Conservation (phyloP, 2,329 filamentous ascomycete species). For the Didymella pomorum region DNA sequence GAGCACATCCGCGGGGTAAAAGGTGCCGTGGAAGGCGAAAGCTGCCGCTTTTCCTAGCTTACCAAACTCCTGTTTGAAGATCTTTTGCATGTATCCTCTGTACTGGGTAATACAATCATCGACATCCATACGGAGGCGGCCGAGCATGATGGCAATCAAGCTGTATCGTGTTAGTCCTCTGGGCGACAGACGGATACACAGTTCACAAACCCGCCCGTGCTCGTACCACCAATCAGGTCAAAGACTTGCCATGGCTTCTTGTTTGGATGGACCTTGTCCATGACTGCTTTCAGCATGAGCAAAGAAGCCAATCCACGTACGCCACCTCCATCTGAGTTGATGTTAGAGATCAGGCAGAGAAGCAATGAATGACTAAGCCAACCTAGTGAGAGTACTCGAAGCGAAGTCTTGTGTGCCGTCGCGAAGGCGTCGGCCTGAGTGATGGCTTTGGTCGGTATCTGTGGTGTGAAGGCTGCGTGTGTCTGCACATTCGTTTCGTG, state of each 20-base stretch:
- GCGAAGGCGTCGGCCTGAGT: not conserved
- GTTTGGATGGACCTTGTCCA: not conserved
- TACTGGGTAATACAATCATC: not conserved
- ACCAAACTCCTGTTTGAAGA: constrained; percentile 2
- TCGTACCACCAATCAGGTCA: constrained; percentile 8
- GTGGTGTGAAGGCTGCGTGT: not conserved
- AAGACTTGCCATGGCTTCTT: not conserved
- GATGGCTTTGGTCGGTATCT: not conserved
- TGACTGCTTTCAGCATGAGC: constrained; percentile 2
- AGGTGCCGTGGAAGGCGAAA: not conserved
- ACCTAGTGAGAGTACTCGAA: constrained; percentile 2
- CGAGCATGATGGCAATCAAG: constrained; percentile 8
- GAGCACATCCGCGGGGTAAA: not conserved
- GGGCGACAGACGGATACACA: too few relatives aligned
- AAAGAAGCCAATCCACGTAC: constrained; percentile 4
- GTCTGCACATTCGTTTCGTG: constrained; percentile 2
- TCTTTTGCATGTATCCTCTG: not conserved
- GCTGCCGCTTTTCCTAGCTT: not conserved
- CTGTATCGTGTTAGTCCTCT: too few relatives aligned
- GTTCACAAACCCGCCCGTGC: not conserved
- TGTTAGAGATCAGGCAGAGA: too few relatives aligned
- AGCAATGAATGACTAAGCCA: too few relatives aligned
- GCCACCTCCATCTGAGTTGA: constrained; percentile 5
- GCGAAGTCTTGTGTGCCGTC: not conserved
- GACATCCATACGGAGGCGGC: not conserved